phyloP scores from a whole-genome alignment of 2,329 filamentous ascomycete genomes.

The Torrubiella hemipterigena region DNA sequence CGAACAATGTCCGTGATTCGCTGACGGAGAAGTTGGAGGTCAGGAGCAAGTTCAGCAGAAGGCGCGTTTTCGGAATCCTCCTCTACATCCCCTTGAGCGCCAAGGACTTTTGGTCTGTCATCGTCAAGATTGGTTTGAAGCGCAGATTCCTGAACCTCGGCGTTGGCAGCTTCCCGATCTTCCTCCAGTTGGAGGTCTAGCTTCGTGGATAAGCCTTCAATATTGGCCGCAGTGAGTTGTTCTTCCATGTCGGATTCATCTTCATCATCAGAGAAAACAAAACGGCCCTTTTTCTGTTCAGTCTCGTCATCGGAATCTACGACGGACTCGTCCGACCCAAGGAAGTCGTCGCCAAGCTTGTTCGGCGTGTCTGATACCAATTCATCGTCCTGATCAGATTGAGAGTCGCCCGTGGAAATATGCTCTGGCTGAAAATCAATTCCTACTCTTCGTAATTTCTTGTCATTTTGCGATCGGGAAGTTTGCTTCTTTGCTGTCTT shows the following conservation, averaged over 20 bases:
- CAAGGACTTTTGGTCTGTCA: conserved; percentile 56
- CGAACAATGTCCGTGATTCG: conserved; percentile 90
- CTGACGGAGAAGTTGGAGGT: conserved; percentile 77
- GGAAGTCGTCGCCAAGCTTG: conserved; percentile 44
- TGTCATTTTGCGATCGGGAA: conserved; percentile 11
- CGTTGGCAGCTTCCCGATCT: conserved; percentile 72
- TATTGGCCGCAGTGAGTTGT: conserved; percentile 88
- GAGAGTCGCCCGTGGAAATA: not conserved
- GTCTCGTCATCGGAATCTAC: conserved; percentile 61
- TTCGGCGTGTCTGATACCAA: conserved; percentile 30
- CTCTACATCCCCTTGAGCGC: conserved; percentile 50
- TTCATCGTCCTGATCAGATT: conserved; percentile 27
- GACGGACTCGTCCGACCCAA: conserved; percentile 45
- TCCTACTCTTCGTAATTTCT: conserved; percentile 10
- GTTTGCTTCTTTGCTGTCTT: conserved; percentile 21
- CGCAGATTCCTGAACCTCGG: conserved; percentile 73
- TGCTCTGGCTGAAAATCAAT: conserved; percentile 27
- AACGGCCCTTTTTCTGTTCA: conserved; percentile 36
- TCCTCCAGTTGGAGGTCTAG: conserved; percentile 66
- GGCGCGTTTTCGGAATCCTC: conserved; percentile 46
- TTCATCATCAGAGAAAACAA: conserved; percentile 93
- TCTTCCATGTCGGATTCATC: conserved; percentile 82
- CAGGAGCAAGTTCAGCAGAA: conserved; percentile 63
- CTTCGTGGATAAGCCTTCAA: conserved; percentile 78
- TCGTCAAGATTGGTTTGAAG: conserved; percentile 89